These are phyloP conservation scores for Takakia lepidozioides DNA, from an alignment of 225 moss, liverwort and hornwort genomes.

Conservation along the genomic window DNA sequence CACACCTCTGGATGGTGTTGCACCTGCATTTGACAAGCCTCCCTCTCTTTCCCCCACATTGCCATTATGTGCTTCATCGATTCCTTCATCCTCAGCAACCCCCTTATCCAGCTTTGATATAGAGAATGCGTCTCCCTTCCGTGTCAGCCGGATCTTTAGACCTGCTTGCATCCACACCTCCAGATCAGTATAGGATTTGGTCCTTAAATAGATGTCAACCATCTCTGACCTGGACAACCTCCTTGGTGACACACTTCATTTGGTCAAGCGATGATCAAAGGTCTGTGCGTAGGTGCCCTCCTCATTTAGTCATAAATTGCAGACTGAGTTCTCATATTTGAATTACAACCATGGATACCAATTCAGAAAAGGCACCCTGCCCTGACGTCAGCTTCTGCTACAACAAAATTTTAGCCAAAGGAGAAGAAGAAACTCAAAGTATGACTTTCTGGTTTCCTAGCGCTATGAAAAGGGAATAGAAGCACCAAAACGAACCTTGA, in stretches of 20 bases:
- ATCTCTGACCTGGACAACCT: background rate
- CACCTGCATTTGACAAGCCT: constrained; percentile 23
- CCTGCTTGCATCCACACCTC: constrained; percentile 18
- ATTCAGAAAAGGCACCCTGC: too few relatives aligned
- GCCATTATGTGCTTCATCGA: constrained; percentile 16
- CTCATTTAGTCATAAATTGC: background rate
- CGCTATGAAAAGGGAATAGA: background rate
- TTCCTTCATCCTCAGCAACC: constrained; percentile 9
- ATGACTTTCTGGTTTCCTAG: background rate
- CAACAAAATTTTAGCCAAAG: too few relatives aligned
- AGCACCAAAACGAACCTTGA: constrained; percentile 23
- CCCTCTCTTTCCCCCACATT: constrained; percentile 12
- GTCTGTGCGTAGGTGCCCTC: too few relatives aligned
- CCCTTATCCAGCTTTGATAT: constrained; percentile 29
- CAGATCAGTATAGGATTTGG: background rate
- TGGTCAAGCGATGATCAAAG: too few relatives aligned
- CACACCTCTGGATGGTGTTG: constrained; percentile 1
- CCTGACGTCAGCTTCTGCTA: too few relatives aligned
- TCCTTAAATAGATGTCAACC: background rate
- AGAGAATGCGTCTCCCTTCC: constrained; percentile 41
- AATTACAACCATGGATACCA: too few relatives aligned
- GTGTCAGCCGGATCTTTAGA: constrained; percentile 40
- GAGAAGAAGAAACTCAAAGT: background rate
- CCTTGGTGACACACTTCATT: background rate
- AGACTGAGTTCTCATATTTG: too few relatives aligned